Evolutionary conservation across 2,329 filamentous ascomycete genomes (phyloP).

Genomic region (Xylariaceae sp.): DNA sequence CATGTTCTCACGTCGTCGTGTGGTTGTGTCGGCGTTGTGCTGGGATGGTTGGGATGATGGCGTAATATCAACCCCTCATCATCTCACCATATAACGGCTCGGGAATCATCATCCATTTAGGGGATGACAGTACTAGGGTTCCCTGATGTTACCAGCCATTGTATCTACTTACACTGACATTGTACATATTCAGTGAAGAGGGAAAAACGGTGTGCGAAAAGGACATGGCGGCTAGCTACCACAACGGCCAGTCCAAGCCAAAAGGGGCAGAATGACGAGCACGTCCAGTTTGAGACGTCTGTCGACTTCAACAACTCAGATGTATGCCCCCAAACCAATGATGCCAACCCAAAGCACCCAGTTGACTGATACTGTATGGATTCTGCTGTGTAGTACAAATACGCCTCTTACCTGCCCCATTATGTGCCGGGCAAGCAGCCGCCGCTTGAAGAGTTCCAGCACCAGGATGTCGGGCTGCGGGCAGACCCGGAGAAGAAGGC

Average conservation of each 20-base stretch:
- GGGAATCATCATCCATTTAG: too few relatives aligned
- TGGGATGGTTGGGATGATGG: constrained; percentile 1
- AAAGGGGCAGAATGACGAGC: not conserved
- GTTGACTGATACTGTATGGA: not conserved
- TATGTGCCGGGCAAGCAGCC: constrained; percentile 7
- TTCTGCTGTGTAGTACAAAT: constrained; percentile 4
- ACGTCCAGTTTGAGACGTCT: constrained; percentile 6
- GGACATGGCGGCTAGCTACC: too few relatives aligned
- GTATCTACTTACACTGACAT: too few relatives aligned
- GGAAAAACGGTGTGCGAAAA: too few relatives aligned
- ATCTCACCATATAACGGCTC: not conserved
- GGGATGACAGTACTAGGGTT: too few relatives aligned
- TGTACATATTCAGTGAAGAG: too few relatives aligned
- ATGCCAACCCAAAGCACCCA: not conserved
- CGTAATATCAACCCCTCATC: constrained; percentile 4
- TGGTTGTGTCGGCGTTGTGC: not conserved
- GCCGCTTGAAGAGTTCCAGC: constrained; percentile 5
- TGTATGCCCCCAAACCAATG: not conserved
- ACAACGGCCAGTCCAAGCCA: not conserved
- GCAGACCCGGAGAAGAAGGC: constrained; percentile 7
- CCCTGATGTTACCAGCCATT: too few relatives aligned
- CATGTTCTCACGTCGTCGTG: not conserved
- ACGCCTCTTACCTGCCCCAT: constrained; percentile 5
- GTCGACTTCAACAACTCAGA: constrained; percentile 5
- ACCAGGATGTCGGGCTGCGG: constrained; percentile 5